Evolutionary conservation across 805 yeast species (phyloP), one percentile per base, ranked within the genome.

Genomic region (Myxozyma kluyveri): DNA sequence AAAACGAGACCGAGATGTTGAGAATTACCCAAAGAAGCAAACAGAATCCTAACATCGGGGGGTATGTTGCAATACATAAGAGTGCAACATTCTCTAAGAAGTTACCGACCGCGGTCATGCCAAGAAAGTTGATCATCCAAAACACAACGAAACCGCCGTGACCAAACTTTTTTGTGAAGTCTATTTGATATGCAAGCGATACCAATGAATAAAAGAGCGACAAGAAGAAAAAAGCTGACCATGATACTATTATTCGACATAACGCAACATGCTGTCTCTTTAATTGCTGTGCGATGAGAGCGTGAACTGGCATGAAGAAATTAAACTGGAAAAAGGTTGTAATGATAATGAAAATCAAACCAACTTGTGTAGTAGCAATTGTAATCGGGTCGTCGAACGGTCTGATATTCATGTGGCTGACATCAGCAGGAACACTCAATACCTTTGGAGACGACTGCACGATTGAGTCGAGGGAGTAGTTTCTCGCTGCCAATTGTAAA

Each of bases 91-190:
- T 79, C 67, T 86, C 93, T 63, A 82, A 84, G 27, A 84, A 82
- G 40, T 84, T 79, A 52, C 95, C 95, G 32, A 85, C 84, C 0
- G 90, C 87, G 56, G 81, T 70, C 87, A 86, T 82, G 4, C 87
- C 77, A 45, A 86, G 60, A 65, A 72, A 86, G 4, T 82, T 75
- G 31, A 81, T 60, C 79, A 83, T 75, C 95, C 95, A 87, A 56
- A 77, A 78, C 1, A 86, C 82, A 36, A 86, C 75, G 67, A 86
- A 86, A 0, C 95, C 95, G 6, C 81, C 79, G 27, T 68, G 72
- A 1, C 88, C 89, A 70, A 80, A 85, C 0, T 86, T 69, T 2
- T 48, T 62, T 12, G 78, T 74, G 64, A 83, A 77, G 60, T 80
- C 77, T 27, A 84, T 75, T 62, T 84, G 88, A 72, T 81, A 82